A percentile compares a stretch with the other conserved stretches of the same genome.
Evolutionary conservation across 2,329 filamentous ascomycete species (phyloP).

Genomic region (Fusarium transvaalense): DNA sequence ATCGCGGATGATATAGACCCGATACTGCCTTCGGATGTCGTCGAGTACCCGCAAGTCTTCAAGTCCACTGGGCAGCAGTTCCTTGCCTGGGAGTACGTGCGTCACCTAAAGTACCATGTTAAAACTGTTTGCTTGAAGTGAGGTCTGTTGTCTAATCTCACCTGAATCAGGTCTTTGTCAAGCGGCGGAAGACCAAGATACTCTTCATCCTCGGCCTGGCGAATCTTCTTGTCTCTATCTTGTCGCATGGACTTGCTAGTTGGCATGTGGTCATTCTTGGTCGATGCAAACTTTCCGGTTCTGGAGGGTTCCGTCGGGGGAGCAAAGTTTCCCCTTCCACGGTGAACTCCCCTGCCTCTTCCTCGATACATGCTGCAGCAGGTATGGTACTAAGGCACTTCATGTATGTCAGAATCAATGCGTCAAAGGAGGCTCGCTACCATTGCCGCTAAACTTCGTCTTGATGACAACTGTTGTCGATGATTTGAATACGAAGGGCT

Average conservation of each 20-base stretch:
- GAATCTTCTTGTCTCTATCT: constrained; percentile 29
- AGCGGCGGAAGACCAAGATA: constrained; percentile 46
- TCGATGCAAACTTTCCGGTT: constrained; percentile 4
- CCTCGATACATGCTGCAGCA: constrained; percentile 13
- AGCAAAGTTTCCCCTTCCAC: not conserved
- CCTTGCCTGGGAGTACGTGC: constrained; percentile 50
- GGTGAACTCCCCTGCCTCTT: constrained; percentile 1
- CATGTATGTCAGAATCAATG: not conserved
- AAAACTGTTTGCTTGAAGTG: not conserved
- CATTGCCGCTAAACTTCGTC: not conserved
- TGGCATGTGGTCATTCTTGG: constrained; percentile 17
- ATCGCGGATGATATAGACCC: constrained; percentile 51
- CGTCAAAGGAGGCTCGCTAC: not conserved
- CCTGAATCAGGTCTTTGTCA: constrained; percentile 43
- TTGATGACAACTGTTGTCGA: not conserved
- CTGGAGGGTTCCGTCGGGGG: not conserved
- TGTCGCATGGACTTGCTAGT: constrained; percentile 45
- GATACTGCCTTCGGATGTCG: constrained; percentile 46
- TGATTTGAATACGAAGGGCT: not conserved
- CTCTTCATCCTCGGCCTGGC: constrained; percentile 34
- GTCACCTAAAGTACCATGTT: constrained; percentile 21
- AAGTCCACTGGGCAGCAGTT: constrained; percentile 47
- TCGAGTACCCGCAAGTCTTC: constrained; percentile 45
- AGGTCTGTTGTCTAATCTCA: constrained; percentile 13
- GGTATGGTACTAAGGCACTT: not conserved